These are phyloP conservation scores for Aspergillus melleus DNA, from an alignment of 2,329 filamentous ascomycete genomes.

Conservation along the genomic window DNA sequence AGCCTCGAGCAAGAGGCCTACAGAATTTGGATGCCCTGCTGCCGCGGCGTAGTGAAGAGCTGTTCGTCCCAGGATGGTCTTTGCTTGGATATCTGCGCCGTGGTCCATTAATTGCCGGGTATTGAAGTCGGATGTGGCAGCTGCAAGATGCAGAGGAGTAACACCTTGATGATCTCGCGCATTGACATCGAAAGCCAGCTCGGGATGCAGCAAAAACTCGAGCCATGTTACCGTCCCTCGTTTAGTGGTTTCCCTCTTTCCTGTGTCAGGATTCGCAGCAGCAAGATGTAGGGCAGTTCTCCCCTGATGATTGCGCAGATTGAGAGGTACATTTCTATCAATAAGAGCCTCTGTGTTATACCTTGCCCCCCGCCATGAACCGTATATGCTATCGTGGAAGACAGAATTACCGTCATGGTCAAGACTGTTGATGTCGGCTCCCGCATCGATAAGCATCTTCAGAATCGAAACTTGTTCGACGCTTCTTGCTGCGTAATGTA, in stretches of 20 bases:
- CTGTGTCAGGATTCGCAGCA: neutral
- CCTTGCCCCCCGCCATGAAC: neutral
- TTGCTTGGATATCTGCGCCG: slow-evolving; percentile 7
- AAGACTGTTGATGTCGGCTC: neutral
- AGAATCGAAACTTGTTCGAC: neutral
- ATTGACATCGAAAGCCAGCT: neutral
- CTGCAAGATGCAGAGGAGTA: slow-evolving; percentile 11
- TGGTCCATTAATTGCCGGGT: slow-evolving; percentile 4
- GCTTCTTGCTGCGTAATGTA: neutral
- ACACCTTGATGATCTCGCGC: slow-evolving; percentile 3
- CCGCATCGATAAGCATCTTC: neutral
- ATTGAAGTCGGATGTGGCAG: slow-evolving; percentile 2
- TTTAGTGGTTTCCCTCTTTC: neutral
- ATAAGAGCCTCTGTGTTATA: neutral
- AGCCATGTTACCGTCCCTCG: neutral
- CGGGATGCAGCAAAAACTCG: neutral
- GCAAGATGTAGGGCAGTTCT: neutral
- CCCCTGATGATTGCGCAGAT: neutral
- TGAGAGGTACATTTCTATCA: neutral
- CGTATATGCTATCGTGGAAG: neutral
- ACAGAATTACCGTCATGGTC: neutral
- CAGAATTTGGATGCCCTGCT: slow-evolving; percentile 9
- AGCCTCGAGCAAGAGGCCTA: slow-evolving; percentile 8
- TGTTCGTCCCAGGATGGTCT: neutral
- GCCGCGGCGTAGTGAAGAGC: slow-evolving; percentile 11